These are phyloP conservation scores for Penicillium expansum DNA, from an alignment of 2,329 filamentous ascomycete genomes.

Conservation along the genomic window DNA sequence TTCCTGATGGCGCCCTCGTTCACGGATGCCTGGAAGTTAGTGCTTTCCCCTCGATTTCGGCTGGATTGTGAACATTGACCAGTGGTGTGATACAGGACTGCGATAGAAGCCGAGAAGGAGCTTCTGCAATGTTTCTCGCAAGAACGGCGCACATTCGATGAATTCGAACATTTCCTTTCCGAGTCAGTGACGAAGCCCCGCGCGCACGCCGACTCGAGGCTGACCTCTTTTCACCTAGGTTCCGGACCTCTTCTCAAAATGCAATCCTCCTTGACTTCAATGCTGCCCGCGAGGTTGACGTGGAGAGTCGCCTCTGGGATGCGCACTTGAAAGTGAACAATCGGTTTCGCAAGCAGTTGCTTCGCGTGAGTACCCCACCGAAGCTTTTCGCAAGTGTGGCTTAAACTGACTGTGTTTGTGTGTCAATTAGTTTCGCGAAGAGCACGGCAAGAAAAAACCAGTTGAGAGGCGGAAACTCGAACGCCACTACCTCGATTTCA, in stretches of 20 bases:
- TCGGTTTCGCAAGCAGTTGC: conserved; percentile 70
- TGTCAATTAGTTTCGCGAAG: conserved; percentile 47
- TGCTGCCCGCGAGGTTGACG: conserved; percentile 53
- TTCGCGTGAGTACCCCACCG: conserved; percentile 44
- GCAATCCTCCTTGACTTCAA: conserved; percentile 66
- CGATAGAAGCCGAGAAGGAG: conserved; percentile 48
- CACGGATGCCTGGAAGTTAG: conserved; percentile 55
- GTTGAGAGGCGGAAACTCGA: conserved; percentile 73
- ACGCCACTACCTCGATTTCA: conserved; percentile 77
- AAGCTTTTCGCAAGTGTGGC: background rate
- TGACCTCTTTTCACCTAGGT: conserved; percentile 46
- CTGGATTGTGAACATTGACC: conserved; percentile 18
- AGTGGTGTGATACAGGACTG: conserved; percentile 27
- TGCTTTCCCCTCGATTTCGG: conserved; percentile 18
- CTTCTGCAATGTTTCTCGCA: conserved; percentile 50
- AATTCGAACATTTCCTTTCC: conserved; percentile 48
- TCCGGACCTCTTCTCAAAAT: conserved; percentile 69
- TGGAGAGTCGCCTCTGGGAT: conserved; percentile 74
- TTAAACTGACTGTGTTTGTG: conserved; percentile 9
- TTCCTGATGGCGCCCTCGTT: conserved; percentile 46
- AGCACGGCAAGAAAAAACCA: conserved; percentile 51
- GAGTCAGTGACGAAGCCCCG: conserved; percentile 31
- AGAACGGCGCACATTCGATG: conserved; percentile 49
- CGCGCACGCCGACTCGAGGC: conserved; percentile 9
- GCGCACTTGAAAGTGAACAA: conserved; percentile 74